These are phyloP conservation scores for Arthrobotrys entomopaga DNA, from an alignment of 2,329 filamentous ascomycete species.

Conservation along the genomic window DNA sequence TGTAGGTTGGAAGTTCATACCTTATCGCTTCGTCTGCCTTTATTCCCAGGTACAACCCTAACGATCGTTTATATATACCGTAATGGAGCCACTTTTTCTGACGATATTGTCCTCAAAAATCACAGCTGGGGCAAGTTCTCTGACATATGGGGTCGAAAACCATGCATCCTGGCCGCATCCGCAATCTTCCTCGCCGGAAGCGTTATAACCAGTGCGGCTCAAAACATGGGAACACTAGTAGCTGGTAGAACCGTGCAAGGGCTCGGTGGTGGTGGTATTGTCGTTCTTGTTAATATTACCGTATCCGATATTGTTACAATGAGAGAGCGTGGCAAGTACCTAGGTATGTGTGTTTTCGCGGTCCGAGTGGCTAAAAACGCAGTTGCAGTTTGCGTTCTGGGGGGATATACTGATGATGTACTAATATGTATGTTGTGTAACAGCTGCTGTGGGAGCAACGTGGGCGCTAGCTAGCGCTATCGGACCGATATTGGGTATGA, in stretches of 20 bases:
- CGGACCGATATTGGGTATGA: constrained; percentile 69
- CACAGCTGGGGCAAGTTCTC: constrained; percentile 58
- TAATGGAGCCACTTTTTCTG: background rate
- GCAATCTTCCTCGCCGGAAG: constrained; percentile 71
- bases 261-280: constrained; percentile 68
- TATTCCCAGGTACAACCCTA: constrained; percentile 43
- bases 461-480: constrained; percentile 74
- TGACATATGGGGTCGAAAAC: constrained; percentile 75
- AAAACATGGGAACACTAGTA: constrained; percentile 68
- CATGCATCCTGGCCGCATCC: constrained; percentile 70
- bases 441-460: constrained; percentile 71
- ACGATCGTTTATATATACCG: background rate
- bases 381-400: background rate
- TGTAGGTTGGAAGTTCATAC: constrained; percentile 51
- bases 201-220: constrained; percentile 67
- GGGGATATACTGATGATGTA: background rate
- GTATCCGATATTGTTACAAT: constrained; percentile 65
- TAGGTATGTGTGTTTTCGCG: constrained; percentile 60
- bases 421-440: constrained; percentile 21
- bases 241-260: constrained; percentile 70
- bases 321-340: constrained; percentile 58
- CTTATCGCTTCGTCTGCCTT: constrained; percentile 50
- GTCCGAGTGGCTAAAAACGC: too few relatives aligned
- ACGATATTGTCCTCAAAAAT: background rate
- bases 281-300: constrained; percentile 71